Evolutionary conservation across 2,329 filamentous ascomycete species (phyloP), one percentile per base, ranked within the genome.

Genomic region (Lojkania enalia): DNA sequence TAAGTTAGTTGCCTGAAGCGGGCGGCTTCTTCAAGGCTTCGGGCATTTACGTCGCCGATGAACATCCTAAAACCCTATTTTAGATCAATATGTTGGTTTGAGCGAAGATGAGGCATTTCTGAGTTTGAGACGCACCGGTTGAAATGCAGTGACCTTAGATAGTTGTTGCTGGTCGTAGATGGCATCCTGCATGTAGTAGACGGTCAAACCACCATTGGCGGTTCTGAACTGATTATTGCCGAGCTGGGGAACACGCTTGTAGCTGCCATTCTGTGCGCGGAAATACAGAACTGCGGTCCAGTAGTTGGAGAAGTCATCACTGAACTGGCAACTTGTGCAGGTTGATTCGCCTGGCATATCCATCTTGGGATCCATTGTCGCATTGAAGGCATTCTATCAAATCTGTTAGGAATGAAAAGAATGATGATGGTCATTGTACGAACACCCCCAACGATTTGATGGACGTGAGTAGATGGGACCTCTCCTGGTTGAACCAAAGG

Each of bases 371-470:
- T 52, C 44, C 53, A 57, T 57, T 12, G 46, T 51, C 7, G 49
- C 49, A 27, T 55, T 60, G 46, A 60, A 60, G 2, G 57, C 50
- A 33, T 58, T 50, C 49, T 57, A 36, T 37, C n/a, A n/a, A n/a
- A n/a, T n/a, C n/a, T n/a, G 20, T 44, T 42, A 47, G 33, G 3
- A 39, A 5, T 23, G 13, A 23, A 21, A 15, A 14, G 5, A 38
- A 14, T 16, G 19, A 3, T 12, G 38, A 35, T 11, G n/a, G n/a
- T n/a, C n/a, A n/a, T n/a, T n/a, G n/a, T 23, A 47, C 54, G 20
- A 29, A 59, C 53, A 25, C 50, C 50, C n/a, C 54, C 51, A 16
- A 60, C 57, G 21, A 60, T 60, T 25, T 60, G 57, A 40, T 60
- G 57, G 5, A 60, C 54, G 47, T 60, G 57, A 20, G 53, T 20